Evolutionary conservation across 2,329 filamentous ascomycete species (phyloP), one percentile per base, ranked within the genome.

Genomic region (Aplosporella prunicola): DNA sequence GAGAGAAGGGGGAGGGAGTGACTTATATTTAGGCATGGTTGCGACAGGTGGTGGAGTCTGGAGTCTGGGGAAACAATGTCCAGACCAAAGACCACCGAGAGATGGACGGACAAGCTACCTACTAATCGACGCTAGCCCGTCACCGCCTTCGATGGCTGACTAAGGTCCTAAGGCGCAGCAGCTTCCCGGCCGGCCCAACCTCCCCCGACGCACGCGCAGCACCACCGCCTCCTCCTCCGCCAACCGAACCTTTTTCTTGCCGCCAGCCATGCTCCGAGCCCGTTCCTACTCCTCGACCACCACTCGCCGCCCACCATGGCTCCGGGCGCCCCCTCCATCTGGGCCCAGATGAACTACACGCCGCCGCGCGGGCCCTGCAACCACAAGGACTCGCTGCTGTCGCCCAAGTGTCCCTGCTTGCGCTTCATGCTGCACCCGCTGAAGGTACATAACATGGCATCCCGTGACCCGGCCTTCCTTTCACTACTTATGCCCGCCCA

Each of bases 1-100:
- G 3, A 3, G 7, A 20, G 9, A 35, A 16, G 7, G 26, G 43
- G 35, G 20, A 29, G 24, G 43, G 42, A 44, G 18, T 14, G 20
- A 73, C 80, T 75, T 75, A 89, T 86, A 91, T 74, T 89, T 89
- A 42, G 82, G 84, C 84, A 91, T 89, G 47, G 72, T 82, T 23
- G 25, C 37, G 37, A 34, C 37, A n/a, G n/a, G n/a, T n/a, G n/a
- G n/a, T n/a, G 69, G n/a, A n/a, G n/a, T n/a, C 43, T 13, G 41
- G 43, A 33, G 42, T 35, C 13, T 40, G 42, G 5, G 30, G 28
- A 9, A 14, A 2, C 20, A 22, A 31, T 15, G 17, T n/a, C 11
- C n/a, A 40, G 17, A 10, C n/a, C 14, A n/a, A 23, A 18, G 16
- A 17, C 20, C 27, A n/a, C n/a, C n/a, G n/a, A n/a, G n/a, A n/a